Percentiles rank a stretch among this genome's conserved stretches.
These are phyloP conservation scores for Oemleria cerasiformis DNA, from an alignment of 306 rosid genomes.

Conservation along the genomic window DNA sequence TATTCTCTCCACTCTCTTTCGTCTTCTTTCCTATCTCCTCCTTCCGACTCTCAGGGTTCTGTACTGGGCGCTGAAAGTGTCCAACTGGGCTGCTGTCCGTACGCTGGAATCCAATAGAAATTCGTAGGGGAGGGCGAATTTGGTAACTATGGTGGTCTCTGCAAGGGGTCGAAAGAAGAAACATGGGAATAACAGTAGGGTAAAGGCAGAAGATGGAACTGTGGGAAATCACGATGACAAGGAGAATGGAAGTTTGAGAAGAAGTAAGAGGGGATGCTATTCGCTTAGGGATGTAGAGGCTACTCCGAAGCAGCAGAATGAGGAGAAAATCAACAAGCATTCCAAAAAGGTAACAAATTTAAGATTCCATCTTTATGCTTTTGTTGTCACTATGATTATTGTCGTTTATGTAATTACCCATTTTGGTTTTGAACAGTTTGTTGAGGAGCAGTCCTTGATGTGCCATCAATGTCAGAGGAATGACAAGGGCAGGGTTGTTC, in stretches of 20 bases:
- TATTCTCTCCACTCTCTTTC: too few relatives aligned
- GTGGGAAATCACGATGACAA: not conserved
- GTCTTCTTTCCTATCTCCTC: too few relatives aligned
- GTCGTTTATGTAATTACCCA: not conserved
- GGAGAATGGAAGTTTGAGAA: not conserved
- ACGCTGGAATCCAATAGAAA: too few relatives aligned
- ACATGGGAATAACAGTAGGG: not conserved
- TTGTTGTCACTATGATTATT: not conserved
- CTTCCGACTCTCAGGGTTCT: too few relatives aligned
- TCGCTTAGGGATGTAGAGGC: not conserved
- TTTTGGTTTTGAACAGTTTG: slow-evolving; percentile 31
- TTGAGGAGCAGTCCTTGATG: slow-evolving; percentile 48
- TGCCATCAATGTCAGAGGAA: slow-evolving; percentile 94
- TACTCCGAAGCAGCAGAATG: not conserved
- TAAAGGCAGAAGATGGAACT: not conserved
- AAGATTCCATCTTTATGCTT: not conserved
- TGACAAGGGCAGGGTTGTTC: slow-evolving; percentile 69
- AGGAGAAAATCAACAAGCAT: not conserved
- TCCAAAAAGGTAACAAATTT: not conserved
- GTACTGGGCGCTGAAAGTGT: too few relatives aligned
- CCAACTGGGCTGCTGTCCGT: too few relatives aligned
- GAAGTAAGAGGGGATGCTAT: not conserved
- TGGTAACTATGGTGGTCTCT: too few relatives aligned
- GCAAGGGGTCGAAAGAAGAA: too few relatives aligned
- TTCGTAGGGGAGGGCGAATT: too few relatives aligned